Percentiles rank a stretch among this genome's conserved stretches.
These are phyloP conservation scores for Cytospora schulzeri DNA, from an alignment of 2,329 filamentous ascomycete genomes.

Conservation along the genomic window DNA sequence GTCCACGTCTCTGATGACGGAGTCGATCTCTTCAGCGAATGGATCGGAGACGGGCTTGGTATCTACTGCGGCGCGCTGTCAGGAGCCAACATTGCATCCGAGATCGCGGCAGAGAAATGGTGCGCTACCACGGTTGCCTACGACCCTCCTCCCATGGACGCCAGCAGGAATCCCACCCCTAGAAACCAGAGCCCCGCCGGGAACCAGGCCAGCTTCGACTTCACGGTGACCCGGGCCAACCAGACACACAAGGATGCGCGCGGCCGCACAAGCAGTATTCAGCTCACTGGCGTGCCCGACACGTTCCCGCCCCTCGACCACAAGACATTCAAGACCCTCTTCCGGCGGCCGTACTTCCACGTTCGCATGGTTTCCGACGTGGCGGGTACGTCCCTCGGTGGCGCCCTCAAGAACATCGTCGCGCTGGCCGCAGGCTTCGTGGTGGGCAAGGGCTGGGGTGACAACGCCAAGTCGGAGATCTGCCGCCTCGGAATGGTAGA, in stretches of 20 bases:
- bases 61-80: slow-evolving; percentile 97
- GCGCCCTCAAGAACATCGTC: slow-evolving; percentile 95
- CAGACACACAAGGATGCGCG: slow-evolving; percentile 70
- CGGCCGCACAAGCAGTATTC: slow-evolving; percentile 67
- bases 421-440: slow-evolving; percentile 94
- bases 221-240: slow-evolving; percentile 52
- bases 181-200: slow-evolving; percentile 48
- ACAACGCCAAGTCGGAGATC: slow-evolving; percentile 97
- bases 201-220: slow-evolving; percentile 48
- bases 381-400: slow-evolving; percentile 92
- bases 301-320: slow-evolving; percentile 90
- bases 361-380: slow-evolving; percentile 92
- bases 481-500: slow-evolving; percentile 96
- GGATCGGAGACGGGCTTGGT: slow-evolving; percentile 84
- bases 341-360: slow-evolving; percentile 97
- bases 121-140: slow-evolving; percentile 97
- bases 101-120: slow-evolving; percentile 95
- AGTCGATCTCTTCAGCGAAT: slow-evolving; percentile 89
- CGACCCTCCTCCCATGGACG: slow-evolving; percentile 84
- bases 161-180: slow-evolving; percentile 71
- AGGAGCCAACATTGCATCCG: slow-evolving; percentile 92
- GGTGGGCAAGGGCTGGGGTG: slow-evolving; percentile 93
- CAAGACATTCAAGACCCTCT: slow-evolving; percentile 77
- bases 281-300: slow-evolving; percentile 73
- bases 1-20: slow-evolving; percentile 88